Evolutionary conservation across 495 filamentous ascomycete species (phyloP).

Genomic region (Chlorociboria aeruginascens): DNA sequence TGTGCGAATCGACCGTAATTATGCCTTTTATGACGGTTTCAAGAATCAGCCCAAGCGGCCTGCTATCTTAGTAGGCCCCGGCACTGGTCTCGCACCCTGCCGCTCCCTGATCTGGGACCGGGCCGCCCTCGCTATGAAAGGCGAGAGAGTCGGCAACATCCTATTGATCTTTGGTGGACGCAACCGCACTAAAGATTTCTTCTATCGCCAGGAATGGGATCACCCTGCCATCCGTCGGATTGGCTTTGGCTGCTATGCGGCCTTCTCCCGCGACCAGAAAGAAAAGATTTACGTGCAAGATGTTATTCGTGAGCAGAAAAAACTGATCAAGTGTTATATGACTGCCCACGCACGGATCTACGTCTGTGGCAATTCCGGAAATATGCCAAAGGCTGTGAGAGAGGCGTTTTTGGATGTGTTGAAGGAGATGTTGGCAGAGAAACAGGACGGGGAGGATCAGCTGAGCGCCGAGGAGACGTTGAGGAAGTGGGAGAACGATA

Average conservation of each 20-base stretch:
- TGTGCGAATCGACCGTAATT: conserved; percentile 32
- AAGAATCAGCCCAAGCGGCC: conserved; percentile 25
- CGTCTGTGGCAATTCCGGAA: conserved; percentile 73
- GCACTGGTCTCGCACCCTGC: conserved; percentile 86
- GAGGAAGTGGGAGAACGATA: conserved; percentile 50
- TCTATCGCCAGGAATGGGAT: conserved; percentile 68
- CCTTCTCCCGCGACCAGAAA: conserved; percentile 69
- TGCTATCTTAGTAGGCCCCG: conserved; percentile 71
- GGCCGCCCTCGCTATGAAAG: conserved; percentile 9
- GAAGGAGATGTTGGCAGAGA: conserved; percentile 12
- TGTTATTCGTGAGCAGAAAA: conserved; percentile 49
- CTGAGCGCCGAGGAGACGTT: conserved; percentile 45
- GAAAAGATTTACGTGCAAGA: conserved; percentile 88
- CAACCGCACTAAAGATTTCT: conserved; percentile 60
- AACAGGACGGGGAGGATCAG: conserved; percentile 29
- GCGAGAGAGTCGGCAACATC: conserved; percentile 20
- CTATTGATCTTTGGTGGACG: conserved; percentile 60
- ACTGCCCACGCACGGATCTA: conserved; percentile 45
- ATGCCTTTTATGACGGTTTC: neutral
- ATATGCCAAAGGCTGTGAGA: conserved; percentile 86
- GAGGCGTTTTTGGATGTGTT: conserved; percentile 67
- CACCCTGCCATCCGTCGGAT: conserved; percentile 22
- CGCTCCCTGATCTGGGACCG: conserved; percentile 68
- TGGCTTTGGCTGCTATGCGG: conserved; percentile 42
- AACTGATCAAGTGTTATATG: conserved; percentile 46